phyloP scores from a whole-genome alignment of 495 filamentous ascomycete genomes.

The Pseudotulostoma volvatum region DNA sequence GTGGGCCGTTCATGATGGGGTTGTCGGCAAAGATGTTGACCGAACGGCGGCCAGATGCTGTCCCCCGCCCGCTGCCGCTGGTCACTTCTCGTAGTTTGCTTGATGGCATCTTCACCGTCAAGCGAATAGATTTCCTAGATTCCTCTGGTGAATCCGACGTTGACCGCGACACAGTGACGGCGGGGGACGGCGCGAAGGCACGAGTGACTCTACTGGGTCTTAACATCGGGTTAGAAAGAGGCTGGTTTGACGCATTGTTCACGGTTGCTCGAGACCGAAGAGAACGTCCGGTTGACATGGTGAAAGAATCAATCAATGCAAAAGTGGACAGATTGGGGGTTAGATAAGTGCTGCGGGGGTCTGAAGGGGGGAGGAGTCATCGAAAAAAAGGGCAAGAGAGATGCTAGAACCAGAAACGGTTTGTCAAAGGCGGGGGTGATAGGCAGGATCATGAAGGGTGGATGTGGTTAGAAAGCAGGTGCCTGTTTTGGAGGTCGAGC shows the following conservation, averaged over 20 bases:
- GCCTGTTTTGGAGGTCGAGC: too few relatives aligned
- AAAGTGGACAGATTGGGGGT: too few relatives aligned
- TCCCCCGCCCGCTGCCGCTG: constrained; percentile 18
- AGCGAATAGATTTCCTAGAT: constrained; percentile 45
- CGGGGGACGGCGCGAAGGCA: constrained; percentile 15
- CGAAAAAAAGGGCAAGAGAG: too few relatives aligned
- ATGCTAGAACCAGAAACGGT: too few relatives aligned
- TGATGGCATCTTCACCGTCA: constrained; percentile 74
- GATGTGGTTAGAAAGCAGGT: too few relatives aligned
- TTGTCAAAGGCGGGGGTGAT: too few relatives aligned
- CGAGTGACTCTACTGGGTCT: constrained; percentile 24
- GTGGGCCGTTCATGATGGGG: constrained; percentile 44
- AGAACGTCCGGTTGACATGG: constrained; percentile 34
- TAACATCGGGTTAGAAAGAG: constrained; percentile 21
- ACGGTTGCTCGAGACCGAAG: constrained; percentile 30
- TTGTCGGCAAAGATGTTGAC: constrained; percentile 36
- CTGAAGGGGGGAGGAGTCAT: too few relatives aligned
- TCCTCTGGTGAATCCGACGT: constrained; percentile 38
- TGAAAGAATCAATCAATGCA: too few relatives aligned
- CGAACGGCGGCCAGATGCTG: constrained; percentile 17
- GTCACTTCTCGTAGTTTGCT: constrained; percentile 70
- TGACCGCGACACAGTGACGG: constrained; percentile 38
- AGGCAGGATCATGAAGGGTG: too few relatives aligned
- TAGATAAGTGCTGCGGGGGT: too few relatives aligned
- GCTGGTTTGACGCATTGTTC: constrained; percentile 21